A percentile compares a stretch with the other conserved stretches of the same genome.
Evolutionary conservation across 2,329 filamentous ascomycete species (phyloP).

Genomic region (Orbilia blumenaviensis): DNA sequence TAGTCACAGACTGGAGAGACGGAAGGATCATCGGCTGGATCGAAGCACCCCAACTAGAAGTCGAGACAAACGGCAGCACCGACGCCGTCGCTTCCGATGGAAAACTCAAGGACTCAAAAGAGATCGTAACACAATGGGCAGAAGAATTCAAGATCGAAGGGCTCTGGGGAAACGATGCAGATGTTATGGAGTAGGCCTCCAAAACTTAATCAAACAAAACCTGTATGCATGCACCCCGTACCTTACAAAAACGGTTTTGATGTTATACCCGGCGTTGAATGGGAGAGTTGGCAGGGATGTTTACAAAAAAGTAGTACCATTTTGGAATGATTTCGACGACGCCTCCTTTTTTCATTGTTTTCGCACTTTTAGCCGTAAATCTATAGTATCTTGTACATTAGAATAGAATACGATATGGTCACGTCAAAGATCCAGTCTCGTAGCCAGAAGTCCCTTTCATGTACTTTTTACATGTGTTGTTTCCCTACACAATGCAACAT

Average conservation of each 20-base stretch:
- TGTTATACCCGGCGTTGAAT: conserved; percentile 37
- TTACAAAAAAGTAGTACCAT: conserved; percentile 42
- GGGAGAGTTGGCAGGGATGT: background rate
- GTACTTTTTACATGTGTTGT: conserved; percentile 7
- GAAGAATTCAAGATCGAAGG: conserved; percentile 95
- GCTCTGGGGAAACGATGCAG: conserved; percentile 70
- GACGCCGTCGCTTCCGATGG: conserved; percentile 62
- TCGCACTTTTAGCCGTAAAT: conserved; percentile 9
- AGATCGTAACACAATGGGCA: conserved; percentile 91
- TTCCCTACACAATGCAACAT: background rate
- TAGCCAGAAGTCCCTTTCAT: too few species aligned
- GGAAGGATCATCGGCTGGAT: conserved; percentile 93
- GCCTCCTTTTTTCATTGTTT: too few species aligned
- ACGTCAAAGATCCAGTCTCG: background rate
- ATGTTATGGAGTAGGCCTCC: conserved; percentile 20
- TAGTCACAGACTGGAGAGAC: conserved; percentile 96
- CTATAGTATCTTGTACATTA: conserved; percentile 34
- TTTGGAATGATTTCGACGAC: conserved; percentile 13
- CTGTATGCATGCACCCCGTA: background rate
- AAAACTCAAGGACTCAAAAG: conserved; percentile 74
- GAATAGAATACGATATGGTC: conserved; percentile 31
- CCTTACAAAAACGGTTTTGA: conserved; percentile 15
- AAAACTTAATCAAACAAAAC: too few species aligned
- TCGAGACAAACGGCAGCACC: conserved; percentile 63
- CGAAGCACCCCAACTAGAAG: conserved; percentile 74